Percentiles rank a stretch among this genome's conserved stretches.
These are phyloP conservation scores for Gentiana straminea DNA, from an alignment of 257 asterid genomes.

Conservation along the genomic window DNA sequence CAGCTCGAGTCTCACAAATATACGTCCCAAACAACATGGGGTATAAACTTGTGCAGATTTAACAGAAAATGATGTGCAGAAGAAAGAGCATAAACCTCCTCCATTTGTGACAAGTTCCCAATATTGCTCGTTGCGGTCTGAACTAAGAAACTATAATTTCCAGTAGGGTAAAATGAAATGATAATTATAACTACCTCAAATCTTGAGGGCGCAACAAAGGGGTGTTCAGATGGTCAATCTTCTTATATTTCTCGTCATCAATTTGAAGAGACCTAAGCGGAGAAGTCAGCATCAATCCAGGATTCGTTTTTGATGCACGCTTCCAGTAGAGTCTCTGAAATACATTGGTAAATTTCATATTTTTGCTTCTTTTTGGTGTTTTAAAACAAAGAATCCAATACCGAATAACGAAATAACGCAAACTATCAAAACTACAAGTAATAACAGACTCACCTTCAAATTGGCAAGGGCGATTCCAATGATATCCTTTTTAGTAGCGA, in stretches of 20 bases:
- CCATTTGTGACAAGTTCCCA: too few species aligned
- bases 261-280: conserved; percentile 65
- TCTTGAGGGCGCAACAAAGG: conserved; percentile 87
- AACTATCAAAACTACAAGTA: not conserved
- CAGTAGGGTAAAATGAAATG: not conserved
- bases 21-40: too few species aligned
- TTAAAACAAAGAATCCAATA: not conserved
- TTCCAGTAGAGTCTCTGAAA: conserved; percentile 98
- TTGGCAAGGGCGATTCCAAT: conserved; percentile 90
- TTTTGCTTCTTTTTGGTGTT: too few species aligned
- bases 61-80: too few species aligned
- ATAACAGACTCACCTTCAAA: conserved; percentile 56
- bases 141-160: too few species aligned
- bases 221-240: conserved; percentile 30
- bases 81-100: too few species aligned
- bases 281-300: conserved; percentile 84
- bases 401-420: too few species aligned
- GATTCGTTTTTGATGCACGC: conserved; percentile 69
- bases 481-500: conserved; percentile 81
- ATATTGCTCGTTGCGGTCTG: too few species aligned
- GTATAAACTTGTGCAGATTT: too few species aligned
- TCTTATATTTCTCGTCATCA: conserved; percentile 35
- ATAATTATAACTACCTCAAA: conserved; percentile 48
- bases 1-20: too few species aligned
- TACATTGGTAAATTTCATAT: not conserved